Conservation (phyloP, 352 stramenopile genomes). For the Phytophthora ramorum region DNA sequence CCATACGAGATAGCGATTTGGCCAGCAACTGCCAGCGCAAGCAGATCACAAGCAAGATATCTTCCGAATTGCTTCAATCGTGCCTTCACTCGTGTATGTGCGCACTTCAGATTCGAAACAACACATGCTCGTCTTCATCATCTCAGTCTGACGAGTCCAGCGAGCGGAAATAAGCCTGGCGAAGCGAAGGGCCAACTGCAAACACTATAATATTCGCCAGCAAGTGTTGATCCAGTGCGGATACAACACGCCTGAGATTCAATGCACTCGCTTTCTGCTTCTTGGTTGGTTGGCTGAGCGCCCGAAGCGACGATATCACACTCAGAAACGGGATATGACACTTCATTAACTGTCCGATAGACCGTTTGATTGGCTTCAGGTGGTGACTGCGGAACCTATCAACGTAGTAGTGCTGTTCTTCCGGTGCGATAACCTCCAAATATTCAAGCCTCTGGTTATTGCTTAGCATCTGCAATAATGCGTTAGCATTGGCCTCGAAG, state of each 20-base stretch:
- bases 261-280: not conserved
- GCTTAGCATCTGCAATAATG: constrained; percentile 8
- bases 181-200: not conserved
- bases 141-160: not conserved
- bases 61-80: too few relatives aligned
- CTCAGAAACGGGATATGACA: constrained; percentile 2
- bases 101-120: not conserved
- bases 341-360: not conserved
- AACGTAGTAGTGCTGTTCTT: not conserved
- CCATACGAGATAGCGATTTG: too few relatives aligned
- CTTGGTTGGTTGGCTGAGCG: not conserved
- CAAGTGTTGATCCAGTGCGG: not conserved
- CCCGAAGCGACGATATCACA: not conserved
- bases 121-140: not conserved
- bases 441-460: constrained; percentile 9
- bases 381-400: not conserved
- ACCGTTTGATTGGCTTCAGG: not conserved
- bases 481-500: not conserved
- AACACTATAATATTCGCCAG: not conserved
- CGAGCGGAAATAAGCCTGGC: not conserved
- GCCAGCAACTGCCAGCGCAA: too few relatives aligned
- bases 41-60: too few relatives aligned
- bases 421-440: constrained; percentile 2
- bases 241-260: not conserved
- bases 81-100: too few relatives aligned